Conservation (phyloP, 2,329 filamentous ascomycete genomes). For the Aotearoamyces nothofagi region DNA sequence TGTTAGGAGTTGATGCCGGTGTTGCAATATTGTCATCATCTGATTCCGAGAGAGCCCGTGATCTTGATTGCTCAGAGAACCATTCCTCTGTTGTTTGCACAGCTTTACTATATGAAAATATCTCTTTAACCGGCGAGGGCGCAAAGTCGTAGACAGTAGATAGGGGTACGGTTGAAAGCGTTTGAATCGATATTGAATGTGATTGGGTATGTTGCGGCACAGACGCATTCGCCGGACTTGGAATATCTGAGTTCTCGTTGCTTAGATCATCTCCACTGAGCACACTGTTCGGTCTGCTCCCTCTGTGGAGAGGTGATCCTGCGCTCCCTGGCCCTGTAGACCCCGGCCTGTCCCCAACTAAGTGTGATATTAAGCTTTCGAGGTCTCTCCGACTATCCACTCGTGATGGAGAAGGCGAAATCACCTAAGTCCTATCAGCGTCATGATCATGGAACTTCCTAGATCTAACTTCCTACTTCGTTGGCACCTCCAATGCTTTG, state of each 20-base stretch:
- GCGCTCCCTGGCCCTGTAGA: conserved; percentile 49
- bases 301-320: conserved; percentile 49
- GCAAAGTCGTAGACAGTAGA: conserved; percentile 71
- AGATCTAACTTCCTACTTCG: conserved; percentile 43
- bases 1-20: conserved; percentile 44
- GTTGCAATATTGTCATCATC: conserved; percentile 46
- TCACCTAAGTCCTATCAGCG: conserved; percentile 33
- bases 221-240: conserved; percentile 29
- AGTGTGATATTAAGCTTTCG: conserved; percentile 69
- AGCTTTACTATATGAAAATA: conserved; percentile 93
- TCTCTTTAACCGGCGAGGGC: conserved; percentile 61
- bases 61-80: conserved; percentile 34
- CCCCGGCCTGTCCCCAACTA: conserved; percentile 63
- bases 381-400: conserved; percentile 59
- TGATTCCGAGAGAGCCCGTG: conserved; percentile 39
- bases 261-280: conserved; percentile 71
- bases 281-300: conserved; percentile 75
- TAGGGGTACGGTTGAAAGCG: conserved; percentile 57
- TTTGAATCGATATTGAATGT: conserved; percentile 36
- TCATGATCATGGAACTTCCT: conserved; percentile 2
- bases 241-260: conserved; percentile 52
- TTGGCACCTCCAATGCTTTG: conserved; percentile 51
- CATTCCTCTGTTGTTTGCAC: conserved; percentile 80
- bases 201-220: conserved; percentile 19
- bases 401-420: conserved; percentile 55